A percentile compares a stretch with the other conserved stretches of the same genome.
Conservation (phyloP, 768 basidiomycete genomes). For the Kwoniella europaea region DNA sequence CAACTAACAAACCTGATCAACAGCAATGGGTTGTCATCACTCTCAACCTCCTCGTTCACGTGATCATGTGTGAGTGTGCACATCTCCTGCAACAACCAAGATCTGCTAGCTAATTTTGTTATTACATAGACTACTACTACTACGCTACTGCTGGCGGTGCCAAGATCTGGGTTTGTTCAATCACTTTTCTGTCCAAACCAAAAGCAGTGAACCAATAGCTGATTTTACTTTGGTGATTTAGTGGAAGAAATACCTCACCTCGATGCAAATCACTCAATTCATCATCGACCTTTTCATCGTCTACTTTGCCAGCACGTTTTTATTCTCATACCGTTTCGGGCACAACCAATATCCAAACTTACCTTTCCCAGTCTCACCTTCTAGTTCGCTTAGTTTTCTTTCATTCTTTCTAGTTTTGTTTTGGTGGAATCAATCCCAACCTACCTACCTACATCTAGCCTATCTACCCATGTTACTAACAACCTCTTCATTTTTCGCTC, state of each 20-base stretch:
- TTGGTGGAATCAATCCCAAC: neutral
- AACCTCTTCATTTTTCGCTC: constrained; percentile 11
- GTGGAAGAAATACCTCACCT: constrained; percentile 99
- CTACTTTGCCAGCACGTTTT: constrained; percentile 88
- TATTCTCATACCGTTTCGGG: constrained; percentile 39
- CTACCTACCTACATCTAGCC: no score
- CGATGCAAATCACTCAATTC: constrained; percentile 96
- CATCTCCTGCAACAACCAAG: neutral
- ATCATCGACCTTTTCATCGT: constrained; percentile 86
- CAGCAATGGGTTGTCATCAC: constrained; percentile 96
- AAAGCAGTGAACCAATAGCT: neutral
- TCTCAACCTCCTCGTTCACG: constrained; percentile 90
- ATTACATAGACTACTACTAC: constrained; percentile 92
- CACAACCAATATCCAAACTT: constrained; percentile 36
- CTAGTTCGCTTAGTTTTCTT: constrained; percentile 26
- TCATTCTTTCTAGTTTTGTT: neutral
- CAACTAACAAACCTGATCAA: constrained; percentile 4
- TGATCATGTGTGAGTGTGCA: constrained; percentile 87
- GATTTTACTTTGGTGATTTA: constrained; percentile 51
- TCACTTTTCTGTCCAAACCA: neutral
- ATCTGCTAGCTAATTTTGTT: neutral
- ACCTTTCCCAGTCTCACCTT: constrained; percentile 30
- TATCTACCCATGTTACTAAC: neutral
- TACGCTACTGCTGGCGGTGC: constrained; percentile 96
- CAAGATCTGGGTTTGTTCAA: constrained; percentile 79